Evolutionary conservation across 108 stramenopile genomes (phyloP).

Genomic region (Schizochytrium sp.): DNA sequence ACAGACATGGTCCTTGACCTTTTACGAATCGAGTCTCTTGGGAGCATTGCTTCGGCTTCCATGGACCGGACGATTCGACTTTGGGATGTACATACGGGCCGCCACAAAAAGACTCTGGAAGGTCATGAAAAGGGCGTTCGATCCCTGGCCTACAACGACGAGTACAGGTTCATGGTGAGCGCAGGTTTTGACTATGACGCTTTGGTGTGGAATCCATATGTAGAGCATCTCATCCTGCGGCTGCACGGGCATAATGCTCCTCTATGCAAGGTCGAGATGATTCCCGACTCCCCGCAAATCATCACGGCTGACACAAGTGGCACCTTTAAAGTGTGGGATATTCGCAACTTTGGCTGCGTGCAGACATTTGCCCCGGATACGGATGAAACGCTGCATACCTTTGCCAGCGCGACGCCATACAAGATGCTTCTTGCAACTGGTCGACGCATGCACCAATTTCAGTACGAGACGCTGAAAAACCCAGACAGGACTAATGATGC

Average conservation of each 20-base stretch:
- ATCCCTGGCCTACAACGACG: constrained; percentile 29
- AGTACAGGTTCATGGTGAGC: constrained; percentile 37
- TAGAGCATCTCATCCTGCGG: constrained; percentile 29
- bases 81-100: constrained; percentile 36
- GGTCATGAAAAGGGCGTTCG: constrained; percentile 41
- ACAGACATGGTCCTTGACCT: constrained; percentile 27
- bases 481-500: constrained; percentile 21
- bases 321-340: constrained; percentile 40
- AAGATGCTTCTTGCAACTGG: constrained; percentile 29
- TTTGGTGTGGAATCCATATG: constrained; percentile 41
- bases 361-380: constrained; percentile 26
- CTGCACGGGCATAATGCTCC: constrained; percentile 31
- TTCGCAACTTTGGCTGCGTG: constrained; percentile 39
- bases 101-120: constrained; percentile 28
- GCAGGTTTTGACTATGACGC: constrained; percentile 42
- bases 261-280: constrained; percentile 38
- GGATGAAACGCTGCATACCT: neutral
- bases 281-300: constrained; percentile 24
- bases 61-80: constrained; percentile 43
- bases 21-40: constrained; percentile 10
- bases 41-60: neutral
- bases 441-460: constrained; percentile 21
- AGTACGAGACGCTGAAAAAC: constrained; percentile 23
- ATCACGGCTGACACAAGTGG: constrained; percentile 38
- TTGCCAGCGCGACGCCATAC: constrained; percentile 7